Evolutionary conservation across 345 rosid species (phyloP).

Genomic region (Syzygium jambos): DNA sequence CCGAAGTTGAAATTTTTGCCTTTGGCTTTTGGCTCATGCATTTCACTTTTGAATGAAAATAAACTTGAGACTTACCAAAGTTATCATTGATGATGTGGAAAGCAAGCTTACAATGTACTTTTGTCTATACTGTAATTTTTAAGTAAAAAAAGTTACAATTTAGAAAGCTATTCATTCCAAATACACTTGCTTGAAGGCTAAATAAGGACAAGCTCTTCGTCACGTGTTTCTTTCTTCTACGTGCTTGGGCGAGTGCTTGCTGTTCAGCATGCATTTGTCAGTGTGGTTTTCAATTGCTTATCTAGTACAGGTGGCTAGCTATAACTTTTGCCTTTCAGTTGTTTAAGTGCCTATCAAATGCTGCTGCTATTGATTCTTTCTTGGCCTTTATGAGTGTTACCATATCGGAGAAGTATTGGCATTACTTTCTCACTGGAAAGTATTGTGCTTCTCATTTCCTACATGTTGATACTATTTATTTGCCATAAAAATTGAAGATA

Average conservation of each 20-base stretch:
- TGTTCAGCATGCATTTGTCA: background rate
- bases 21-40: background rate
- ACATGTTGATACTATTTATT: background rate
- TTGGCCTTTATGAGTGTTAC: background rate
- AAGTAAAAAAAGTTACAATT: background rate
- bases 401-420: background rate
- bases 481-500: background rate
- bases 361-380: background rate
- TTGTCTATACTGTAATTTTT: background rate
- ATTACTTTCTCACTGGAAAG: background rate
- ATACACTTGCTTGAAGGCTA: background rate
- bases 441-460: background rate
- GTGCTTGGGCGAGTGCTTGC: background rate
- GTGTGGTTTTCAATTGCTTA: background rate
- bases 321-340: background rate
- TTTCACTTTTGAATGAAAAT: background rate
- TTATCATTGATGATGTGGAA: background rate
- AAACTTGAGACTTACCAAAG: background rate
- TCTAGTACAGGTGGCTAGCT: background rate
- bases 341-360: background rate
- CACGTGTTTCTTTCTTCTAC: background rate
- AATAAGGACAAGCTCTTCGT: background rate
- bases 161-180: background rate
- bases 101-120: background rate
- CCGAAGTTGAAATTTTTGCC: background rate